Evolutionary conservation across 208 protist genomes (phyloP).

Genomic region (Herpetomonas samuelpessoai): DNA sequence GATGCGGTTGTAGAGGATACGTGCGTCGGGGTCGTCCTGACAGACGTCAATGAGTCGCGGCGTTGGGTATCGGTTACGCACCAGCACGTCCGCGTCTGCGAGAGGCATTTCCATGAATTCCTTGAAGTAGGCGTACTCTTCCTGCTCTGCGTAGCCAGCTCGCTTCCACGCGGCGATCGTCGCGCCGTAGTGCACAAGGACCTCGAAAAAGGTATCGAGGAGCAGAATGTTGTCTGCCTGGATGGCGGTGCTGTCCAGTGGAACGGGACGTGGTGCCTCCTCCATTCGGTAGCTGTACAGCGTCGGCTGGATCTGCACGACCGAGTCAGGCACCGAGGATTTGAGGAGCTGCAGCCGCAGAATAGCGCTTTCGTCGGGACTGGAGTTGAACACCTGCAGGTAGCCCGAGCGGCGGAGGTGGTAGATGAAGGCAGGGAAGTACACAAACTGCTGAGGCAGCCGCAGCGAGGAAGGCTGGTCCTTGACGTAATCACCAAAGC

Average conservation of each 20-base stretch:
- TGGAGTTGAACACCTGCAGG: constrained; percentile 97
- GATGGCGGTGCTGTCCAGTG: constrained; percentile 91
- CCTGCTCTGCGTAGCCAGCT: constrained; percentile 92
- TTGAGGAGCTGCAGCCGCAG: constrained; percentile 95
- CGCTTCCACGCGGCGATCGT: constrained; percentile 95
- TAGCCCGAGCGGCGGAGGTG: constrained; percentile 97
- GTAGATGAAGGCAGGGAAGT: constrained; percentile 99
- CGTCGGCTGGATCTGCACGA: constrained; percentile 99
- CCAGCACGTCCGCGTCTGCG: constrained; percentile 90
- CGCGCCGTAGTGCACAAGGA: constrained; percentile 97
- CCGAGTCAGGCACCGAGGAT: constrained; percentile 92
- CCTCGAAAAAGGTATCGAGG: constrained; percentile 99
- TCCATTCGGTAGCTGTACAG: constrained; percentile 96
- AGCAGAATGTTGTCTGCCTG: constrained; percentile 95
- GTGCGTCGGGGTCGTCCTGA: constrained; percentile 94
- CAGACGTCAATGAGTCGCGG: constrained; percentile 97
- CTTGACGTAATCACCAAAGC: constrained; percentile 93
- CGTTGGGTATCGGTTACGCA: constrained; percentile 92
- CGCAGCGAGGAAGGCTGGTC: constrained; percentile 91
- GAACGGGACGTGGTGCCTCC: constrained; percentile 82
- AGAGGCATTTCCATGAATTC: constrained; percentile 93
- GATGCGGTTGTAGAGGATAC: constrained; percentile 97
- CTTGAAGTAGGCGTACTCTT: constrained; percentile 94
- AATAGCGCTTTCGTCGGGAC: constrained; percentile 98
- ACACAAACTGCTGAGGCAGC: constrained; percentile 91